Conservation (phyloP, 495 filamentous ascomycete genomes). For the Penicillium dipodomyicola region DNA sequence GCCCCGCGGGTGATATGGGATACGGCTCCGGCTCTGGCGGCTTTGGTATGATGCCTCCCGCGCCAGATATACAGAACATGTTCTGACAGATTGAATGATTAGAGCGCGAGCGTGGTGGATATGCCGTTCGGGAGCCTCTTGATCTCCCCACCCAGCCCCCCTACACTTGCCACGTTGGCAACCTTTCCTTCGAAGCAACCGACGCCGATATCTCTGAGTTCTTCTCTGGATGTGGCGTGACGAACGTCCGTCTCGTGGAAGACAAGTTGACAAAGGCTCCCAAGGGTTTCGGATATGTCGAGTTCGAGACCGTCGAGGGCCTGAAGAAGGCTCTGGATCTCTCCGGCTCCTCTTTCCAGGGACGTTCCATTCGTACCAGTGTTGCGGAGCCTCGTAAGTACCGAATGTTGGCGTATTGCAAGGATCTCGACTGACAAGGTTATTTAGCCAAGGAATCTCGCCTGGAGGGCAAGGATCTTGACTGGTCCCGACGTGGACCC, state of each 20-base stretch:
- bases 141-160: slow-evolving; percentile 88
- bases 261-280: slow-evolving; percentile 87
- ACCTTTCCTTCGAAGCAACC: slow-evolving; percentile 91
- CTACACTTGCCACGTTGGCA: slow-evolving; percentile 93
- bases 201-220: slow-evolving; percentile 76
- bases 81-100: slow-evolving; percentile 21
- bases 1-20: slow-evolving; percentile 44
- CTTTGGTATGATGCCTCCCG: slow-evolving; percentile 11
- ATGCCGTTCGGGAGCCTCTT: slow-evolving; percentile 72
- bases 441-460: slow-evolving; percentile 70
- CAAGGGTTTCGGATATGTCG: slow-evolving; percentile 97
- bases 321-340: slow-evolving; percentile 86
- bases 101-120: slow-evolving; percentile 54
- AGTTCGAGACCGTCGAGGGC: slow-evolving; percentile 84
- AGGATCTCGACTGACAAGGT: slow-evolving; percentile 27
- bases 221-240: slow-evolving; percentile 77
- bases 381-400: slow-evolving; percentile 80
- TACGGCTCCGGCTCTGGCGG: slow-evolving; percentile 42
- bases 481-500: slow-evolving; percentile 90
- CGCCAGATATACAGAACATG: neutral
- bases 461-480: slow-evolving; percentile 46
- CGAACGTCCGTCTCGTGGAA: slow-evolving; percentile 91
- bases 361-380: slow-evolving; percentile 82
- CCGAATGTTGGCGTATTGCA: neutral
- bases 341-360: slow-evolving; percentile 75